Evolutionary conservation across 441 rosid genomes (phyloP), one percentile per base, ranked within the genome.

Genomic region (Eruca vesicaria): DNA sequence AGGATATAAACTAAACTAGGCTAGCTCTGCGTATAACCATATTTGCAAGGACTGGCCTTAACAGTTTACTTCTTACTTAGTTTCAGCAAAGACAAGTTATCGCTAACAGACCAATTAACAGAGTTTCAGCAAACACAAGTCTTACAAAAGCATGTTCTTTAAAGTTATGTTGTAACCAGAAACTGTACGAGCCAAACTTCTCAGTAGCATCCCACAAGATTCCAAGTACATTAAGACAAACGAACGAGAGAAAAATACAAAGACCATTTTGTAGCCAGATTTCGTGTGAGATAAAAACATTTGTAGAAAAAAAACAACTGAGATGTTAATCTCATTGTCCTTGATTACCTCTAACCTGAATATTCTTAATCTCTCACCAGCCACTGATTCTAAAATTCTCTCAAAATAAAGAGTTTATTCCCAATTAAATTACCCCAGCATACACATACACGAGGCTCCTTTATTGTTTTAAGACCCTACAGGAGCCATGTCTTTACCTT

Each of bases 401-500:
- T 16, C 32, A 58, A 16, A 64, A 70, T 6, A 48, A 43, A 58
- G 68, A 71, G 76, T 71, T 64, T 77, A 77, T 77, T 71, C 52
- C 76, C 73, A 67, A 50, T 26, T 57, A 58, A 60, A 61, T 72
- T 66, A 72, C 69, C 77, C 60, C 60, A 60, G 68, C 70, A 61
- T 68, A 73, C 77, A 72, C 81, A 78, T 70, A 80, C 63, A 80
- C 78, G 71, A 32, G 32, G 58, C 66, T 65, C 76, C 50, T 56
- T 67, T 7, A 1, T 26, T 53, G 2, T 57, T n/a, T 90, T 85
- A 94, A 71, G 99, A 90, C 73, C 96, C 98, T 50, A 87, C 98
- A 8, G 97, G 85, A 69, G 93, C 96, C 78, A 89, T 52, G 68
- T 89, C 97, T 82, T 91, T 90, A 48, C 90, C 78, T 71, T 90